Evolutionary conservation across 106 monocot genomes (phyloP), one percentile per base, ranked within the genome.

Genomic region (Triglochin maritima): DNA sequence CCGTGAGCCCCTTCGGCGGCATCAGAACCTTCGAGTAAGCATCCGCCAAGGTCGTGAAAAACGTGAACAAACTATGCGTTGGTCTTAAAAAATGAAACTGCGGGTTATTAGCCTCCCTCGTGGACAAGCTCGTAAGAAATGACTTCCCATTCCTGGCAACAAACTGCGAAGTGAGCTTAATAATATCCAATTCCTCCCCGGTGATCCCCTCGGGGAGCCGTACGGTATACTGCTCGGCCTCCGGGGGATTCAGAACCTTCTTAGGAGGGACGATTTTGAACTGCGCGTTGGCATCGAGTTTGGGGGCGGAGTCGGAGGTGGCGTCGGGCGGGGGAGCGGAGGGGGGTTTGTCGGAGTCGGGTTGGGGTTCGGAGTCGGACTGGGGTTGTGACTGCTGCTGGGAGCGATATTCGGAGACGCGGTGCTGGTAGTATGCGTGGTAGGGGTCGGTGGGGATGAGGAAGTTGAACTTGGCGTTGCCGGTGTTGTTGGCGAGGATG

Each of bases 11-110:
- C 55, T 88, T 82, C 0, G 75, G 82, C 3, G 91, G 91, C 82
- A 86, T 98, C 71, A 98, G 64, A 44, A 98, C 96, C 76, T 84
- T 84, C 0, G 96, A 98, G 69, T 98, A 98, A 0, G 96, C 88
- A 72, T 98, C 96, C 2, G 96, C 82, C 47, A 98, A 79, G 7
- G 84, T 67, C 10, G 91, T 98, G 69, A 98, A 98, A 70, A 98
- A 91, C 2, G 96, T 86, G 77, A 83, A 98, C 91, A 98, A 84
- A 72, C 91, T 98, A 65, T 98, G 96, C 0, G 96, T 98, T 2
- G 96, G 96, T 51, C 81, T 83, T 63, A 98, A 66, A 68, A 98
- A 98, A 58, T 98, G 83, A 69, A 98, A 98, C 64, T 91, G 87
- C 5, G 85, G 78, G 44, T 88, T 88, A 68, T 74, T 91, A 4